Evolutionary conservation across 192 early-diverging fungal species (phyloP).

Genomic region (Coemansia sp.): DNA sequence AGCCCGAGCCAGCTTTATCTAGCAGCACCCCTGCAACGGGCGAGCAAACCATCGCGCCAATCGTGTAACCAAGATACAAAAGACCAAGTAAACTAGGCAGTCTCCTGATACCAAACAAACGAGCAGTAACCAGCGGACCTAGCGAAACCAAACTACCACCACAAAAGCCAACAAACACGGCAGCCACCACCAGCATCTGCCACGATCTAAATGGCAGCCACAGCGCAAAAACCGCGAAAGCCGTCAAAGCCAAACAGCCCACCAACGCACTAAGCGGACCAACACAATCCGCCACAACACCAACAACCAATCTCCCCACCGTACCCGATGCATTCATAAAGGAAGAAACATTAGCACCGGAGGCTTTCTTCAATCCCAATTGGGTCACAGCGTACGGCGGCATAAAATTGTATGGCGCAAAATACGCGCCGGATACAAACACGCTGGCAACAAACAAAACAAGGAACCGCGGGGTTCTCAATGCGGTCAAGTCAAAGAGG

Average conservation of each 20-base stretch:
- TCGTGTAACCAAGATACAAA: conserved; percentile 19
- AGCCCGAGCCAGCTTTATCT: conserved; percentile 23
- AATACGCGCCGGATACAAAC: conserved; percentile 27
- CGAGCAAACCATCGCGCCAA: conserved; percentile 23
- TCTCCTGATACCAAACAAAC: conserved; percentile 28
- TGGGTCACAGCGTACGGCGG: conserved; percentile 21
- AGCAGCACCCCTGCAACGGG: conserved; percentile 27
- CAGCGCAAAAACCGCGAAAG: conserved; percentile 18
- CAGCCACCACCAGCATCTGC: conserved; percentile 10
- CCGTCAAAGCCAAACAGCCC: background rate
- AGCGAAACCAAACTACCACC: conserved; percentile 24
- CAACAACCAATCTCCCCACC: conserved; percentile 24
- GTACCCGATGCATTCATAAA: conserved; percentile 33
- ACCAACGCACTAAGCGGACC: conserved; percentile 29
- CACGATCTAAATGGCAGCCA: conserved; percentile 34
- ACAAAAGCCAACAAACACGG: conserved; percentile 25
- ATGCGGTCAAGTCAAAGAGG: conserved; percentile 17
- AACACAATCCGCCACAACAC: conserved; percentile 20
- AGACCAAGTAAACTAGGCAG: conserved; percentile 38
- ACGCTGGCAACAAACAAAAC: conserved; percentile 26
- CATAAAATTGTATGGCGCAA: conserved; percentile 32
- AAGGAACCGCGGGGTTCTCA: conserved; percentile 19
- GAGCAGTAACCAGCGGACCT: conserved; percentile 29
- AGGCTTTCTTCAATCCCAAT: conserved; percentile 1
- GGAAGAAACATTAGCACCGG: conserved; percentile 34